Conservation (phyloP, 371 early-diverging fungal species). For the Actinomucor elegans region DNA sequence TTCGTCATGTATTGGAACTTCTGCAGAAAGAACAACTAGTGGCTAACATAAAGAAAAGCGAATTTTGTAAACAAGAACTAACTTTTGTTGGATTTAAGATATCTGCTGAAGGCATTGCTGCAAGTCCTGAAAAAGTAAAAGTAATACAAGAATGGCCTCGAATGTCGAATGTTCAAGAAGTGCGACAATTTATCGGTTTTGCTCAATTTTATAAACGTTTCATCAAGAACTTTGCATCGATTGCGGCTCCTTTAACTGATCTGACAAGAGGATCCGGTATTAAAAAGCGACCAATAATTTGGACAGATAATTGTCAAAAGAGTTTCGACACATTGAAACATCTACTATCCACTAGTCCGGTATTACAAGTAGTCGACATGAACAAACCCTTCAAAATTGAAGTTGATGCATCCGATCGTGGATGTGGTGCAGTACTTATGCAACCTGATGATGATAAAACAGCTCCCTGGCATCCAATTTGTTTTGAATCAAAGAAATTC, state of each 20-base stretch:
- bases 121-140: constrained; percentile 28
- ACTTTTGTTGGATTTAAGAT: constrained; percentile 48
- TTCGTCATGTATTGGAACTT: constrained; percentile 28
- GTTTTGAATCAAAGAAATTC: constrained; percentile 39
- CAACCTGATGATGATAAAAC: constrained; percentile 28
- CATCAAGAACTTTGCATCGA: no score
- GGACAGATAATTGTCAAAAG: constrained; percentile 14
- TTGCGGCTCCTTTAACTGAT: constrained; percentile 39
- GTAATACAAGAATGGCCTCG: constrained; percentile 33
- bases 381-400: no score
- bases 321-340: constrained; percentile 27
- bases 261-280: constrained; percentile 27
- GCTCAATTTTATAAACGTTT: no score
- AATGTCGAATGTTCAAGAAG: constrained; percentile 37
- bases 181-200: constrained; percentile 41
- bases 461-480: constrained; percentile 17
- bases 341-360: constrained; percentile 10
- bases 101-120: constrained; percentile 23
- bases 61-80: constrained; percentile 32
- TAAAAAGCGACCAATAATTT: constrained; percentile 20
- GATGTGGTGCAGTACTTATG: constrained; percentile 28
- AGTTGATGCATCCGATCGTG: constrained; percentile 34
- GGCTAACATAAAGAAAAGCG: constrained; percentile 51
- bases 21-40: constrained; percentile 31
- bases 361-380: constrained; percentile 26